Evolutionary conservation across 768 basidiomycete genomes (phyloP).

Genomic region (Agaricus subrufescens): DNA sequence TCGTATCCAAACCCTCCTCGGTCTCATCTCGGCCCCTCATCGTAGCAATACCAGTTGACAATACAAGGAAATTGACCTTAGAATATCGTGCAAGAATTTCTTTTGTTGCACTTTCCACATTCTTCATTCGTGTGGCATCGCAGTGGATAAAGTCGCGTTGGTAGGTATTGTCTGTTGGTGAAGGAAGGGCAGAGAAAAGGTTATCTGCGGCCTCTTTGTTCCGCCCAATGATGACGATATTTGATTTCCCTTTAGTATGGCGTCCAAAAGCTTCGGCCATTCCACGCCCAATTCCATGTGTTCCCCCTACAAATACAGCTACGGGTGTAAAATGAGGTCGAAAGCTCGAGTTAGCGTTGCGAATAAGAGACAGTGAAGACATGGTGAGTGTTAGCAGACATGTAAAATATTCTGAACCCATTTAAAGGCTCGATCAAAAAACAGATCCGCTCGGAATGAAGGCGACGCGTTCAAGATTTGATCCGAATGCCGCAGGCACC

Average conservation of each 20-base stretch:
- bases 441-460: no score
- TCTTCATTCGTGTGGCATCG: slow-evolving; percentile 49
- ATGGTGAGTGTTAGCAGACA: slow-evolving; percentile 6
- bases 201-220: slow-evolving; percentile 43
- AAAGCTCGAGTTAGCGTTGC: slow-evolving; percentile 27
- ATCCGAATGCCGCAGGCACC: no score
- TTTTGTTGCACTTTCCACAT: slow-evolving; percentile 31
- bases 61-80: slow-evolving; percentile 50
- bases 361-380: slow-evolving; percentile 25
- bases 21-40: slow-evolving; percentile 25
- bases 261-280: slow-evolving; percentile 42
- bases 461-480: no score
- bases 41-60: slow-evolving; percentile 39
- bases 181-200: slow-evolving; percentile 38
- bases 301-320: slow-evolving; percentile 41
- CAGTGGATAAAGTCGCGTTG: slow-evolving; percentile 44
- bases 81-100: slow-evolving; percentile 27
- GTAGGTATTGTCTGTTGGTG: neutral
- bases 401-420: no score
- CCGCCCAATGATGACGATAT: slow-evolving; percentile 50
- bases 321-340: slow-evolving; percentile 21
- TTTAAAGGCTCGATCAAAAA: no score
- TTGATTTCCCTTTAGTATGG: slow-evolving; percentile 43
- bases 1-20: slow-evolving; percentile 23
- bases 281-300: slow-evolving; percentile 44